These are phyloP conservation scores for Xylaria sp. DNA, from an alignment of 495 filamentous ascomycete species.

Conservation along the genomic window DNA sequence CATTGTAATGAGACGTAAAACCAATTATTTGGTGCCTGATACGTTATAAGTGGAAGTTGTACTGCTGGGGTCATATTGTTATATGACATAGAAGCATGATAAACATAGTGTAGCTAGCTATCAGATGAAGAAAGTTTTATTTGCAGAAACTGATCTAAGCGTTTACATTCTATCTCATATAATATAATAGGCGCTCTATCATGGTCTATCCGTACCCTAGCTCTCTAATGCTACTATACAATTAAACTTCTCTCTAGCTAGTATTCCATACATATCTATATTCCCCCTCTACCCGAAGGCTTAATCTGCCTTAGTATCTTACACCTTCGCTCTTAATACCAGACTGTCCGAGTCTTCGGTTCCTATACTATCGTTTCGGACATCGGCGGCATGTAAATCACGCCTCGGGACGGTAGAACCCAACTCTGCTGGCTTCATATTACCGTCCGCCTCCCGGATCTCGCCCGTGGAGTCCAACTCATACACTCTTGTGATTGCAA, in stretches of 20 bases:
- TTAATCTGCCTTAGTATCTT: not conserved
- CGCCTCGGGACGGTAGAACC: not conserved
- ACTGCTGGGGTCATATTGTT: not conserved
- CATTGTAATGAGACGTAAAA: not conserved
- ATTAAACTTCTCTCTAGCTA: not conserved
- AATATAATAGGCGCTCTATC: not conserved
- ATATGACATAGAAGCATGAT: not conserved
- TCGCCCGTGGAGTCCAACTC: slow-evolving; percentile 1
- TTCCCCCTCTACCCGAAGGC: not conserved
- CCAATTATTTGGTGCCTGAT: not conserved
- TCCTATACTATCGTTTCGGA: too few species aligned
- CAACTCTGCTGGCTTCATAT: slow-evolving; percentile 8
- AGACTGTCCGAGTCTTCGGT: not conserved
- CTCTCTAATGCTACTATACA: not conserved
- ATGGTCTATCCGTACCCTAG: not conserved
- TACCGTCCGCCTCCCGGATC: not conserved
- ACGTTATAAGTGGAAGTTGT: not conserved
- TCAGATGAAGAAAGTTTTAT: not conserved
- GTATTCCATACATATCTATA: not conserved
- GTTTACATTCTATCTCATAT: not conserved
- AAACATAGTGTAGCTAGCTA: not conserved
- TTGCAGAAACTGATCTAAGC: not conserved
- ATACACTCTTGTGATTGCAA: not conserved
- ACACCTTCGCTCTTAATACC: not conserved
- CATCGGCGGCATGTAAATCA: not conserved